These are phyloP conservation scores for Pseudozyma sp. DNA, from an alignment of 1,284 basidiomycete genomes.

Conservation along the genomic window DNA sequence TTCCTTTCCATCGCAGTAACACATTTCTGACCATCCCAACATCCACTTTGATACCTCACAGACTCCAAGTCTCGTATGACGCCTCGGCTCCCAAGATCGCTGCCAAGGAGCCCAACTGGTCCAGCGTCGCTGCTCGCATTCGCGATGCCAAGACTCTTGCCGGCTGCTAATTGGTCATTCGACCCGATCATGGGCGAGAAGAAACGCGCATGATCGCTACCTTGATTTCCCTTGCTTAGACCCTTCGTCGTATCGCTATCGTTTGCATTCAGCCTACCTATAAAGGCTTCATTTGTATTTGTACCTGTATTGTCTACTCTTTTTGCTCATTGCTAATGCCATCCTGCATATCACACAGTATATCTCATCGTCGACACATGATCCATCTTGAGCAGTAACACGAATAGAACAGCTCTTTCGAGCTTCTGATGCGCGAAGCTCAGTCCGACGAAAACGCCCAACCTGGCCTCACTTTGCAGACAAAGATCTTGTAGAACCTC, in stretches of 20 bases:
- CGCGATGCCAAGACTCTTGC: conserved; percentile 47
- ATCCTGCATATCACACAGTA: background rate
- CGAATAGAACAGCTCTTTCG: too few relatives aligned
- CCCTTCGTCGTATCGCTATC: background rate
- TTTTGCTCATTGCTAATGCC: conserved; percentile 13
- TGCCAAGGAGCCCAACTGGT: conserved; percentile 44
- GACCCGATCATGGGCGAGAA: too few relatives aligned
- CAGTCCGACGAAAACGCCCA: too few relatives aligned
- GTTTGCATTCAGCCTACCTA: conserved; percentile 16
- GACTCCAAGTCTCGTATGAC: conserved; percentile 41
- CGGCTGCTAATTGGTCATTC: conserved; percentile 28
- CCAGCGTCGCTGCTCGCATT: conserved; percentile 41
- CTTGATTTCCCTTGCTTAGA: background rate
- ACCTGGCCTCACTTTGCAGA: too few relatives aligned
- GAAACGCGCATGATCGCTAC: background rate
- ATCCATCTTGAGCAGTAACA: too few relatives aligned
- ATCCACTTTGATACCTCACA: background rate
- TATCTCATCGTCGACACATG: background rate
- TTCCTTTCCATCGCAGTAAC: too few relatives aligned
- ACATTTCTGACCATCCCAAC: background rate
- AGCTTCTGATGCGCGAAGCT: too few relatives aligned
- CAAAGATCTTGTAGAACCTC: too few relatives aligned
- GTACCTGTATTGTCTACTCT: conserved; percentile 18
- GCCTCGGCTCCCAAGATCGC: conserved; percentile 29
- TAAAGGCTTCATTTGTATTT: conserved; percentile 25